Conservation (phyloP, 352 stramenopile species). For the Globisporangium middletonii region DNA sequence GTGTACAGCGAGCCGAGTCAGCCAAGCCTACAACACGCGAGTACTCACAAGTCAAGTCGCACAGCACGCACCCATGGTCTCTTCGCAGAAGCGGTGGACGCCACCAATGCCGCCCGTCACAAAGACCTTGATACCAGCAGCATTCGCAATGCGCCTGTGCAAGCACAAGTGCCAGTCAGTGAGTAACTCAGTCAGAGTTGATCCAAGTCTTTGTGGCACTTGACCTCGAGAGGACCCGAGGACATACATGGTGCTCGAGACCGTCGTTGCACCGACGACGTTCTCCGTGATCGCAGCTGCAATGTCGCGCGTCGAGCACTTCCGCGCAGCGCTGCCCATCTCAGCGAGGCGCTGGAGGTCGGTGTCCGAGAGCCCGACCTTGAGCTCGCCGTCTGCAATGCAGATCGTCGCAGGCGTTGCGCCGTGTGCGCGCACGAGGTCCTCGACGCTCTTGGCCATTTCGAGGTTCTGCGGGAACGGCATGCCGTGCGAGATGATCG, state of each 20-base stretch:
- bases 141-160: constrained; percentile 85
- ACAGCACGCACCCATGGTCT: constrained; percentile 77
- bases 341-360: constrained; percentile 61
- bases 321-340: constrained; percentile 53
- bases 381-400: constrained; percentile 90
- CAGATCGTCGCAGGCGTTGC: constrained; percentile 95
- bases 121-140: constrained; percentile 95
- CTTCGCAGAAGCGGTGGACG: constrained; percentile 94
- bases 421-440: constrained; percentile 81
- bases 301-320: constrained; percentile 85
- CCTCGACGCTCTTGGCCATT: constrained; percentile 89
- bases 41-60: not conserved
- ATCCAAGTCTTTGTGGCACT: too few species aligned
- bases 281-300: constrained; percentile 65
- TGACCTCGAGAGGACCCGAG: not conserved
- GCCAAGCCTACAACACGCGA: too few species aligned
- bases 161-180: too few species aligned
- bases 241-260: constrained; percentile 93
- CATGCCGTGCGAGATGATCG: constrained; percentile 99
- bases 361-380: constrained; percentile 52
- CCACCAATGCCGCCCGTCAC: constrained; percentile 96
- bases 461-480: constrained; percentile 96
- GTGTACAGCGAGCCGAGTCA: not conserved
- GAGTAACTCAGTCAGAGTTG: too few species aligned
- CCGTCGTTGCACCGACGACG: constrained; percentile 92